A percentile compares a stretch with the other conserved stretches of the same genome.
Conservation (phyloP, 805 yeast species). For the Wickerhamomyces mucosus region DNA sequence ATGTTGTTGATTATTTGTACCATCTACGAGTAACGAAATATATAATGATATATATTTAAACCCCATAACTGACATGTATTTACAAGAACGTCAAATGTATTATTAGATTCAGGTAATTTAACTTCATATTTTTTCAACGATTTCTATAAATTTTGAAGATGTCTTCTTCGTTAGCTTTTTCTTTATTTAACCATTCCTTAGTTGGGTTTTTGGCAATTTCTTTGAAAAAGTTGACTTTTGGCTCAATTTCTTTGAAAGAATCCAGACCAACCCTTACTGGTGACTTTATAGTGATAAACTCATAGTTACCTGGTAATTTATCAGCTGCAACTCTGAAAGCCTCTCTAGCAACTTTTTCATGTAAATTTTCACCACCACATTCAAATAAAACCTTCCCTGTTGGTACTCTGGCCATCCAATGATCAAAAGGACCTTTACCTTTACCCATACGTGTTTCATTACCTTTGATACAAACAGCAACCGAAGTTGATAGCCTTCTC, state of each 20-base stretch:
- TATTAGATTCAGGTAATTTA: too few species aligned
- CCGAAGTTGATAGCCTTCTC: slow-evolving; percentile 74
- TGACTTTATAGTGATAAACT: slow-evolving; percentile 59
- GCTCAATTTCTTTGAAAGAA: slow-evolving; percentile 35
- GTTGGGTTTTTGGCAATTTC: slow-evolving; percentile 52
- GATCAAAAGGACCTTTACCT: slow-evolving; percentile 96
- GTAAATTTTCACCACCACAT: slow-evolving; percentile 63
- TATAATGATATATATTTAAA: too few species aligned
- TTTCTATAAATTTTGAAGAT: slow-evolving; percentile 55
- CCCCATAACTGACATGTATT: too few species aligned
- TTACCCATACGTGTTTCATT: slow-evolving; percentile 99
- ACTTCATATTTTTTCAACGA: slow-evolving; percentile 28
- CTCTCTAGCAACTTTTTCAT: slow-evolving; percentile 84
- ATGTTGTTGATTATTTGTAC: too few species aligned
- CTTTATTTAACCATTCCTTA: slow-evolving; percentile 47
- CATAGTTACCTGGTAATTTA: slow-evolving; percentile 88
- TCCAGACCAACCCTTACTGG: slow-evolving; percentile 66
- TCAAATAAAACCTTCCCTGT: slow-evolving; percentile 92
- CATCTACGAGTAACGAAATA: too few species aligned
- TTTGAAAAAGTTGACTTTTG: slow-evolving; percentile 42
- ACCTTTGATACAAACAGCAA: slow-evolving; percentile 93
- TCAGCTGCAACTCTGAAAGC: slow-evolving; percentile 85
- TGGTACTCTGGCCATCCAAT: slow-evolving; percentile 95
- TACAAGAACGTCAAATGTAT: too few species aligned
- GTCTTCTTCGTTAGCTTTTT: slow-evolving; percentile 34